Conservation (phyloP, 1,139 yeast species). For the Kodamaea fungicola region DNA sequence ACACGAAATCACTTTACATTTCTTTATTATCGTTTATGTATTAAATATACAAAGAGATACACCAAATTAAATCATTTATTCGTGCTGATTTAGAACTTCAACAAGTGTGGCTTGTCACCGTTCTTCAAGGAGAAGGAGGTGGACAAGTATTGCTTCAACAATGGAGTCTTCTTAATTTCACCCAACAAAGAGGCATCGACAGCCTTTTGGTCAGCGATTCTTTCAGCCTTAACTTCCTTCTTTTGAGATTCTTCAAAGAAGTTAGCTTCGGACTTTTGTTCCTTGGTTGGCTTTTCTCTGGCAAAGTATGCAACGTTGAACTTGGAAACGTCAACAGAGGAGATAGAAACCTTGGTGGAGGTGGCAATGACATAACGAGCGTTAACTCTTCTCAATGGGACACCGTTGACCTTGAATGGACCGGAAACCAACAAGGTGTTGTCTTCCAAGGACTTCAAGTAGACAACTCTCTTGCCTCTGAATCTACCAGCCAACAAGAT, state of each 20-base stretch:
- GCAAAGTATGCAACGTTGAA: conserved; percentile 96
- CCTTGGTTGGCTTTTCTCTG: conserved; percentile 83
- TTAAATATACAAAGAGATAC: conserved; percentile 33
- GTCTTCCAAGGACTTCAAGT: conserved; percentile 97
- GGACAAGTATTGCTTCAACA: conserved; percentile 96
- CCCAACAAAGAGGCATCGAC: conserved; percentile 93
- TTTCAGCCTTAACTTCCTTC: conserved; percentile 89
- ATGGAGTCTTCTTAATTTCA: conserved; percentile 96
- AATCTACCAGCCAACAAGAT: conserved; percentile 99
- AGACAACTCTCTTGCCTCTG: conserved; percentile 99
- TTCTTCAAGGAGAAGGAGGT: conserved; percentile 93
- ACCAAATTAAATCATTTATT: conserved; percentile 8
- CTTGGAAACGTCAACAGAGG: conserved; percentile 83
- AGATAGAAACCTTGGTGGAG: conserved; percentile 83
- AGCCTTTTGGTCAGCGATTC: conserved; percentile 96
- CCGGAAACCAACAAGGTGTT: conserved; percentile 97
- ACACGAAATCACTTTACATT: background rate
- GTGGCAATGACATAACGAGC: conserved; percentile 99
- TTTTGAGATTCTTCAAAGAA: conserved; percentile 88
- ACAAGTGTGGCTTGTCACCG: conserved; percentile 99
- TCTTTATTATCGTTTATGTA: conserved; percentile 20
- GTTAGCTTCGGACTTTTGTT: conserved; percentile 87
- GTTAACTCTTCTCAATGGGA: conserved; percentile 98
- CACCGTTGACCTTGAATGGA: conserved; percentile 99
- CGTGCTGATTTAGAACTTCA: conserved; percentile 66